Conservation (phyloP, 345 rosid genomes). For the Arabidopsis thaliana region DNA sequence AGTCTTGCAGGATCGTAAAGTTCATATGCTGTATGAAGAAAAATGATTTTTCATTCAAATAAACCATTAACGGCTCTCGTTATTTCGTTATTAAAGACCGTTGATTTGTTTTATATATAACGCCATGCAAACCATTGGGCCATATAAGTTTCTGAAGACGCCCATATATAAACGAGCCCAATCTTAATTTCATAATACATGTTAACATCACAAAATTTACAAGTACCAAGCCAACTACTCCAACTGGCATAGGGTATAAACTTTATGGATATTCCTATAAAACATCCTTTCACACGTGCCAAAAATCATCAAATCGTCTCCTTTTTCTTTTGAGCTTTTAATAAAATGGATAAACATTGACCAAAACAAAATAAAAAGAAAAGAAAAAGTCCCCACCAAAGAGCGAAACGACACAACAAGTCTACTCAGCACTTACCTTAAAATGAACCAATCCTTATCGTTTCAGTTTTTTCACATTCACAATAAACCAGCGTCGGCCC, state of each 20-base stretch:
- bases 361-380: constrained; percentile 7
- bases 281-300: neutral
- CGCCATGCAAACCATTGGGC: neutral
- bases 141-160: neutral
- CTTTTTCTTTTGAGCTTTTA: neutral
- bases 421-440: constrained; percentile 48
- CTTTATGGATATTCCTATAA: constrained; percentile 29
- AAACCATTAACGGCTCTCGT: no score
- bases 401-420: constrained; percentile 43
- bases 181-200: neutral
- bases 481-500: constrained; percentile 41
- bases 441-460: constrained; percentile 47
- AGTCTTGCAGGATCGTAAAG: neutral
- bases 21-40: no score
- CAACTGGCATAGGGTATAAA: constrained; percentile 8
- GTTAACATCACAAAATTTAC: no score
- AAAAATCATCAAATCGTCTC: neutral
- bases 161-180: neutral
- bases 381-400: constrained; percentile 38
- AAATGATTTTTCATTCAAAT: no score
- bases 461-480: neutral
- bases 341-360: constrained; percentile 46
- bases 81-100: no score
- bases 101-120: no score
- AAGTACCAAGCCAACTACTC: neutral